These are phyloP conservation scores for Fusarium ambrosium DNA, from an alignment of 2,329 filamentous ascomycete genomes.

Conservation along the genomic window DNA sequence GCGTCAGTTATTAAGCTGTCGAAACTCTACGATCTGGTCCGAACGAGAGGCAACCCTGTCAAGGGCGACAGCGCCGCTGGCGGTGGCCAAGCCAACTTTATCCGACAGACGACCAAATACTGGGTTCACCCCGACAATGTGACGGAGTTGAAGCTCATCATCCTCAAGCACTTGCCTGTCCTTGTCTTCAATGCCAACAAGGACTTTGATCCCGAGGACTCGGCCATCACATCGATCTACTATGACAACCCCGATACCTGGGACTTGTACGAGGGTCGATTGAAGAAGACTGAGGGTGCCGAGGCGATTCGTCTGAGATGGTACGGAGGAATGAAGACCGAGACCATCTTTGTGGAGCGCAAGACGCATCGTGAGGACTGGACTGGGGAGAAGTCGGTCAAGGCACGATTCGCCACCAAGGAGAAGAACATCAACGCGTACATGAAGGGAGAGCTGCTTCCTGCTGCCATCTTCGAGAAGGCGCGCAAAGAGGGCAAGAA, in stretches of 20 bases:
- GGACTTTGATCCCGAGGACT: constrained; percentile 91
- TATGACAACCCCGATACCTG: constrained; percentile 95
- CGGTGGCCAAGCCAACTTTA: constrained; percentile 92
- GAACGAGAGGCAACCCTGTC: constrained; percentile 91
- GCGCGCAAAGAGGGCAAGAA: constrained; percentile 96
- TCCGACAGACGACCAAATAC: constrained; percentile 98
- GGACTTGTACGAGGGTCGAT: constrained; percentile 92
- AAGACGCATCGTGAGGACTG: constrained; percentile 99
- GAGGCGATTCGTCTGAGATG: constrained; percentile 96
- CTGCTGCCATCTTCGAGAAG: constrained; percentile 94
- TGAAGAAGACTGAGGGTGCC: constrained; percentile 98
- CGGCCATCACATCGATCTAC: constrained; percentile 98
- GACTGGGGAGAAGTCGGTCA: constrained; percentile 99
- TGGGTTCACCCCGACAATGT: constrained; percentile 99
- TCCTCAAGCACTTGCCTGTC: constrained; percentile 96
- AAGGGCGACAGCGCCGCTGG: constrained; percentile 94
- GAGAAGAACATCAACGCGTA: constrained; percentile 98
- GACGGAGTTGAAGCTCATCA: constrained; percentile 96
- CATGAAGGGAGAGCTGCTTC: constrained; percentile 85
- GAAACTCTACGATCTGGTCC: constrained; percentile 92
- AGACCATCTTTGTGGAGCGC: constrained; percentile 96
- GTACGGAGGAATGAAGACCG: constrained; percentile 97
- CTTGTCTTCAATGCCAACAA: constrained; percentile 98
- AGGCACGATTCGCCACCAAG: constrained; percentile 93
- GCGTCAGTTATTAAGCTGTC: constrained; percentile 95